phyloP scores from a whole-genome alignment of 2,329 filamentous ascomycete species.

The Orbilia ellipsospora region DNA sequence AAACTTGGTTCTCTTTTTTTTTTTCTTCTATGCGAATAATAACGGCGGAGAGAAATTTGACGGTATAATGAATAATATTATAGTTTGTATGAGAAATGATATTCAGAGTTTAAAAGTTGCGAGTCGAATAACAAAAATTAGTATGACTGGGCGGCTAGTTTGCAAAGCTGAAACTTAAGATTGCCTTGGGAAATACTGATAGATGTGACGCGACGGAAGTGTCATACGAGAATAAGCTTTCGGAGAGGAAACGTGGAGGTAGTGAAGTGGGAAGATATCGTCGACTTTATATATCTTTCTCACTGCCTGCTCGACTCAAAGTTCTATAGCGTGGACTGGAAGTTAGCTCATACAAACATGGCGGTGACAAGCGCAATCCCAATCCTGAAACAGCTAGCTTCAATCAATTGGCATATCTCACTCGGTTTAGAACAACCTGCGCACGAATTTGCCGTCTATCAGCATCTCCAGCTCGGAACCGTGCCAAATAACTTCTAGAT shows the following conservation, averaged over 20 bases:
- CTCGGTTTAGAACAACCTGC: conserved; percentile 25
- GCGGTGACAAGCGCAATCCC: conserved; percentile 42
- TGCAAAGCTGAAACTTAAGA: conserved; percentile 3
- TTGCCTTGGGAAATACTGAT: conserved; percentile 25
- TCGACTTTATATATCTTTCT: conserved; percentile 50
- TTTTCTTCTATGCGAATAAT: conserved; percentile 1
- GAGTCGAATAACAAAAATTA: background rate
- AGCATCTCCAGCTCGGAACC: conserved; percentile 47
- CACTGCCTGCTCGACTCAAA: no score
- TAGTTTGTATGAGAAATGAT: conserved; percentile 10
- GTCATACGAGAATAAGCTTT: conserved; percentile 22
- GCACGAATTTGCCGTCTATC: conserved; percentile 55
- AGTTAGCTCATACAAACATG: background rate
- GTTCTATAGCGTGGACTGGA: no score
- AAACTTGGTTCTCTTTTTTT: background rate
- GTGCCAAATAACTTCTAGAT: conserved; percentile 49
- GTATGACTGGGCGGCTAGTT: conserved; percentile 24
- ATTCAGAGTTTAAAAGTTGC: background rate
- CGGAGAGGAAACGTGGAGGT: conserved; percentile 24
- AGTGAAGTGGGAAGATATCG: conserved; percentile 44
- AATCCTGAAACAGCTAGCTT: conserved; percentile 52
- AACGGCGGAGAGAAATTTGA: background rate
- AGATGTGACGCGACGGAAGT: conserved; percentile 5
- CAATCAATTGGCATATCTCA: conserved; percentile 34
- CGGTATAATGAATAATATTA: conserved; percentile 11